Conservation (phyloP, 345 rosid genomes). For the Toxicodendron radicans region DNA sequence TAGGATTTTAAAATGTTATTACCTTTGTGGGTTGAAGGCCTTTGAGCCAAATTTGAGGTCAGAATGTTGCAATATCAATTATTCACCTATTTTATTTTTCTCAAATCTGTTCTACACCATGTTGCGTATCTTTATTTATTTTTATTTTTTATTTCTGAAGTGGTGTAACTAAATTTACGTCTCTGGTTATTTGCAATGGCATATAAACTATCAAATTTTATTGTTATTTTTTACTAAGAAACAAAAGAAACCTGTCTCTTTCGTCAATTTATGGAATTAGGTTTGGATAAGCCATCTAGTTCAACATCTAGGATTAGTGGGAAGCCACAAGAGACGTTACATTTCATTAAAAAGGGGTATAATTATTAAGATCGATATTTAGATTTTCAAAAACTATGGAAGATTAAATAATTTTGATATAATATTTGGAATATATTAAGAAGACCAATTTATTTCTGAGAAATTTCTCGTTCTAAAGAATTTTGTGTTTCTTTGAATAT, state of each 20-base stretch:
- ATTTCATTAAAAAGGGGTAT: too few species aligned
- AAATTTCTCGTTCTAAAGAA: slow-evolving; percentile 5
- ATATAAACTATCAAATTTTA: too few species aligned
- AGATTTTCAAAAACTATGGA: not conserved
- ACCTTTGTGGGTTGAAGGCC: not conserved
- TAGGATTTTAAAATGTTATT: not conserved
- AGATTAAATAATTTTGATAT: not conserved
- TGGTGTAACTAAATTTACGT: too few species aligned
- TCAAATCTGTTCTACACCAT: not conserved
- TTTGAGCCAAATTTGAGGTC: not conserved
- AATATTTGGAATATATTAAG: not conserved
- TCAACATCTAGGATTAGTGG: too few species aligned
- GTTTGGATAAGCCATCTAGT: too few species aligned
- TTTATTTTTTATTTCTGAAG: not conserved
- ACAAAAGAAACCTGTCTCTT: too few species aligned
- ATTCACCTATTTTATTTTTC: not conserved
- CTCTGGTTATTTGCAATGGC: too few species aligned
- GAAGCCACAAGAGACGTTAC: too few species aligned
- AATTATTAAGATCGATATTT: too few species aligned
- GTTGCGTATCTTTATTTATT: too few species aligned
- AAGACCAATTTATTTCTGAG: not conserved
- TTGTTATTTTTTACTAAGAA: too few species aligned
- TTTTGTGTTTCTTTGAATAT: not conserved
- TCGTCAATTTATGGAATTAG: too few species aligned
- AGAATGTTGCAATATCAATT: not conserved